Base-by-base conservation (phyloP, 2,329 filamentous ascomycete species). In the Fusarium liriodendri region DNA sequence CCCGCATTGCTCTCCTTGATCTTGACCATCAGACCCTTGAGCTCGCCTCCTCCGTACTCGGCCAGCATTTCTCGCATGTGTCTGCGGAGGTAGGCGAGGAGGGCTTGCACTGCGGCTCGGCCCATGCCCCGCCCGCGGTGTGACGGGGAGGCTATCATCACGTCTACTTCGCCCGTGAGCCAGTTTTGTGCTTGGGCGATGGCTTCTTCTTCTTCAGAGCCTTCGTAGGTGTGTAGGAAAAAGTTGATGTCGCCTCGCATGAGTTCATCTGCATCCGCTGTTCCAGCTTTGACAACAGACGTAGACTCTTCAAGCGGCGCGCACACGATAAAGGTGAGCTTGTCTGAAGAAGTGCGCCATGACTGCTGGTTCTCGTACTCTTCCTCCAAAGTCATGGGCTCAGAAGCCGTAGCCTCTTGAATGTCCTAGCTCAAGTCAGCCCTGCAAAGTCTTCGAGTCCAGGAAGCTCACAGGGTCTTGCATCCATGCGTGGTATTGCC, bases 281-380 rank as follows among this genome's bases (percentile, higher is more conserved):
- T 80, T 13, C 84, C 83, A 0, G 86, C 84, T n/a, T 55, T 66
- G 13, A 77, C 67, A 1, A 22, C 7, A 1, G 67, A 38, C 5
- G 18, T 20, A 5, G 63, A 55, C 7, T 69, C 54, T 3, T 62
- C 38, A 6, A 80, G 69, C 0, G 90, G 88, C 11, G 87, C 84
- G 79, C 95, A 98, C 63, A 94, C 83, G 80, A 98, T 98, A 77
- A 98, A 98, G 0, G 96, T 98, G 70, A 98, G 83, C 84, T 98
- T 98, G 83, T 98, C 95, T 29, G 85, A 83, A 47, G 97, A 94
- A 22, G 85, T 85, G 40, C 95, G 91, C 96, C 96, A 98, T 73
- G 91, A 94, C n/a, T 85, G 84, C 82, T 98, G 96, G 91, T 98
- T 98, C 59, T 90, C 89, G 82, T 97, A 95, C 85, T 98, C 96